Conservation (phyloP, 106 monocot species). For the Dioscorea zingiberensis region DNA sequence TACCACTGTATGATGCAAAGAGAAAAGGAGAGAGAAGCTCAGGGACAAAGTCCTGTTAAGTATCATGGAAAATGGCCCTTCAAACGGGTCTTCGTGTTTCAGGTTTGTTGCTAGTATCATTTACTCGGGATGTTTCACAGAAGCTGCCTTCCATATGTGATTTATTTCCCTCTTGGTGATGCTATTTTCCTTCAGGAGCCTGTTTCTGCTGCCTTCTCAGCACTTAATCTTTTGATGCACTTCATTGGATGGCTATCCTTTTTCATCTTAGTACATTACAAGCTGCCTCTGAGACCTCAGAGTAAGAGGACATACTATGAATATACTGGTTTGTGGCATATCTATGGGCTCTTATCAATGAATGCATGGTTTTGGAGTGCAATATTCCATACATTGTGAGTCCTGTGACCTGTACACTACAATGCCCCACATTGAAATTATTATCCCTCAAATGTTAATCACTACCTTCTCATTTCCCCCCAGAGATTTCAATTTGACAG, state of each 20-base stretch:
- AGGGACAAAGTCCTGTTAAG: constrained; percentile 62
- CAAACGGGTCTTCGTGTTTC: constrained; percentile 60
- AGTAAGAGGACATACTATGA: constrained; percentile 85
- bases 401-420: neutral
- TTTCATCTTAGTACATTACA: constrained; percentile 58
- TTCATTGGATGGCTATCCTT: constrained; percentile 89
- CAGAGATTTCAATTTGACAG: constrained; percentile 85
- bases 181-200: constrained; percentile 58
- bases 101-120: constrained; percentile 37
- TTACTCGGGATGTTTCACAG: too few relatives aligned
- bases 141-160: neutral
- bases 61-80: constrained; percentile 99
- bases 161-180: neutral
- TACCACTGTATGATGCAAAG: constrained; percentile 84
- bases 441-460: too few relatives aligned
- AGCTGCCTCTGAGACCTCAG: constrained; percentile 73
- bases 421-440: too few relatives aligned
- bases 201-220: constrained; percentile 74
- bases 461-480: neutral
- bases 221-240: constrained; percentile 77
- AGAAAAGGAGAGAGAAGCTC: constrained; percentile 49
- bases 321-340: constrained; percentile 88
- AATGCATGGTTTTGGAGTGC: constrained; percentile 98
- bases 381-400: constrained; percentile 83
- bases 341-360: constrained; percentile 80